These are phyloP conservation scores for Alternaria arborescens DNA, from an alignment of 2,329 filamentous ascomycete species.

Conservation along the genomic window DNA sequence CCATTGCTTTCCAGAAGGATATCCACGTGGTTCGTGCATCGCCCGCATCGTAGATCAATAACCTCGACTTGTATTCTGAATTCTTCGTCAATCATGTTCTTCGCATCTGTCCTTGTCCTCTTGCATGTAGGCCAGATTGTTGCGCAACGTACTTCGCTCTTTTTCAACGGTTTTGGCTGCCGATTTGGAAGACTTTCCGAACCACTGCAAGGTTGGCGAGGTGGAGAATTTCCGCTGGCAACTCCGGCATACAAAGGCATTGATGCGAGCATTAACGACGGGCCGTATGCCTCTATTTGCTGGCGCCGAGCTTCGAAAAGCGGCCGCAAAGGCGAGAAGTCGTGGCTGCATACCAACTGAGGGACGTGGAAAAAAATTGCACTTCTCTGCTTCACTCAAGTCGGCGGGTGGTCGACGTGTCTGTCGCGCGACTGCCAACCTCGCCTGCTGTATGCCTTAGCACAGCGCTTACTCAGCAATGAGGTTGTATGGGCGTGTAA, in stretches of 20 bases:
- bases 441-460: background rate
- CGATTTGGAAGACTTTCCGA: conserved; percentile 24
- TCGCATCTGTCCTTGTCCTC: background rate
- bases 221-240: conserved; percentile 46
- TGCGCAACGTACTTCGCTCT: conserved; percentile 30
- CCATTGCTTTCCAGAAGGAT: conserved; percentile 49
- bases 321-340: conserved; percentile 28
- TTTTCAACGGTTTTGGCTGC: conserved; percentile 31
- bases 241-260: conserved; percentile 35
- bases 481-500: background rate
- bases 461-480: background rate
- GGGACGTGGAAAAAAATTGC: background rate
- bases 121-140: rapidly evolving
- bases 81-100: background rate
- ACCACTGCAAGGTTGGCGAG: conserved; percentile 31
- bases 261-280: conserved; percentile 8
- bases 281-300: conserved; percentile 12
- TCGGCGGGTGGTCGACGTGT: background rate
- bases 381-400: background rate
- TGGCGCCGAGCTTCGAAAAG: conserved; percentile 28
- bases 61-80: conserved; percentile 36
- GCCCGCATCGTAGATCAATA: conserved; percentile 51
- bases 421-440: background rate
- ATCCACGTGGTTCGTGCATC: conserved; percentile 48
- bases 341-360: conserved; percentile 40